phyloP scores from a whole-genome alignment of 2,329 filamentous ascomycete genomes.

The Mycosphaerella sp. region DNA sequence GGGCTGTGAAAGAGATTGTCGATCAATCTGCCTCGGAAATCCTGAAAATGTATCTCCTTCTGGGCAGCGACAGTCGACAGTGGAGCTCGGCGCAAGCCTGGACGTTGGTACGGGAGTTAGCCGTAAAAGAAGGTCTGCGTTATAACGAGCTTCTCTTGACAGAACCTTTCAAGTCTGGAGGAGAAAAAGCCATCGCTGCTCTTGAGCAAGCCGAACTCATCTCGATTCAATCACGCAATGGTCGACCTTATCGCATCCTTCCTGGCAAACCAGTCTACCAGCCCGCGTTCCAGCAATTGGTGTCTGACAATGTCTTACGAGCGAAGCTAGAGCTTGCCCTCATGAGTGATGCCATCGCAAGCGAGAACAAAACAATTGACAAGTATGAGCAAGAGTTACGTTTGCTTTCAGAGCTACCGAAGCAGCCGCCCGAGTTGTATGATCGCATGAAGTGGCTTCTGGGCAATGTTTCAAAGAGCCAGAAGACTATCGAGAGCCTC shows the following conservation, averaged over 20 bases:
- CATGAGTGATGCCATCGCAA: constrained; percentile 61
- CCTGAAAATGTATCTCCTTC: constrained; percentile 81
- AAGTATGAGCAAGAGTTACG: constrained; percentile 73
- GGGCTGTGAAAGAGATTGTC: constrained; percentile 82
- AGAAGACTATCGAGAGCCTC: constrained; percentile 65
- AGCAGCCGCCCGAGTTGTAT: constrained; percentile 61
- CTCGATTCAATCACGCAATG: constrained; percentile 63
- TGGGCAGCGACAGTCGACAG: constrained; percentile 50
- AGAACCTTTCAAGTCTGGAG: constrained; percentile 64
- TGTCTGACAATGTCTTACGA: constrained; percentile 64
- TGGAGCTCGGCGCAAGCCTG: constrained; percentile 88
- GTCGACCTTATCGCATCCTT: constrained; percentile 69
- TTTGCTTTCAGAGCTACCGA: constrained; percentile 63
- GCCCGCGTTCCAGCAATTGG: constrained; percentile 69
- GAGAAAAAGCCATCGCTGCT: constrained; percentile 69
- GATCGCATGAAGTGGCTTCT: constrained; percentile 67
- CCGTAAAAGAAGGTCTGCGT: constrained; percentile 59
- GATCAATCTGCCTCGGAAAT: constrained; percentile 85
- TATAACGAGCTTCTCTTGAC: constrained; percentile 83
- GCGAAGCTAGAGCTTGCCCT: constrained; percentile 64
- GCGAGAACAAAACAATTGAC: constrained; percentile 67
- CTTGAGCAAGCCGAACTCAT: constrained; percentile 85
- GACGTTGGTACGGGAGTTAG: constrained; percentile 75
- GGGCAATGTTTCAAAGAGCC: constrained; percentile 64
- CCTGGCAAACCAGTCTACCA: constrained; percentile 82